These are phyloP conservation scores for Amphicarpaea edgeworthii DNA, from an alignment of 306 rosid species.

Conservation along the genomic window DNA sequence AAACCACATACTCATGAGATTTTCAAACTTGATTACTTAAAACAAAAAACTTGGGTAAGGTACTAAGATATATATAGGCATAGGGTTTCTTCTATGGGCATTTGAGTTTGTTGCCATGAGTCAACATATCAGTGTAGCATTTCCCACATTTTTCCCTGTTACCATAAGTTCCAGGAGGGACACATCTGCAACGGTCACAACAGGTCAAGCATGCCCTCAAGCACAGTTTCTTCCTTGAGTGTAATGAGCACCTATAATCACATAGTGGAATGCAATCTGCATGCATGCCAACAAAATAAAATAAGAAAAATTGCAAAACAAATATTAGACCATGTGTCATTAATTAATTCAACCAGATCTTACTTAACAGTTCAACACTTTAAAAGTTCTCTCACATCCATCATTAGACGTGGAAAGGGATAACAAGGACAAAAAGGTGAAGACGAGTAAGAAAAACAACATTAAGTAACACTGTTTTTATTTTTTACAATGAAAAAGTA, in stretches of 20 bases:
- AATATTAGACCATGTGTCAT: not conserved
- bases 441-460: too few relatives aligned
- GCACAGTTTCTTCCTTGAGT: constrained; percentile 68
- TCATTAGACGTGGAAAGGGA: not conserved
- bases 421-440: not conserved
- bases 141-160: constrained; percentile 86
- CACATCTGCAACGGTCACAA: constrained; percentile 88
- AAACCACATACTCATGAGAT: constrained; percentile 13
- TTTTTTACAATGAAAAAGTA: too few relatives aligned
- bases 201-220: constrained; percentile 84
- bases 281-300: constrained; percentile 1
- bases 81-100: constrained; percentile 84
- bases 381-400: not conserved
- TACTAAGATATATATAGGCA: not conserved
- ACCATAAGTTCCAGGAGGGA: constrained; percentile 93
- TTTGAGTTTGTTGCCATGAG: constrained; percentile 70
- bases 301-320: not conserved
- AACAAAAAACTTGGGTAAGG: not conserved
- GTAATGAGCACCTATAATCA: constrained; percentile 61
- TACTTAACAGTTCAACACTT: not conserved
- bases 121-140: constrained; percentile 83
- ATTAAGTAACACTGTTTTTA: too few relatives aligned
- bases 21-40: not conserved
- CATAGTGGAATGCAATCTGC: constrained; percentile 82
- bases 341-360: not conserved